Evolutionary conservation across 1,139 yeast species (phyloP).

Genomic region (Taiozyma sp.): DNA sequence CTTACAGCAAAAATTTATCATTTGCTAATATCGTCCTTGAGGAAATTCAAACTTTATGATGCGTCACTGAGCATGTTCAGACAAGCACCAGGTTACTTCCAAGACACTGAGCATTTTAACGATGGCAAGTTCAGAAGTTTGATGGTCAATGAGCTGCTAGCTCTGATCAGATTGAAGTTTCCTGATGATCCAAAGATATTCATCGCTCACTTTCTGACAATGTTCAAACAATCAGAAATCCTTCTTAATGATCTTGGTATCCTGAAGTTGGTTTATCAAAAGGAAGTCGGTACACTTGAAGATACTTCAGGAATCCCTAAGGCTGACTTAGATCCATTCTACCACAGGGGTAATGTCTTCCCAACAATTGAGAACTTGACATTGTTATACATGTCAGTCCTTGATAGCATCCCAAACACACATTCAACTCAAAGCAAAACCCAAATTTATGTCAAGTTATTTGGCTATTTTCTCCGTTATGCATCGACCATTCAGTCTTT

Average conservation of each 20-base stretch:
- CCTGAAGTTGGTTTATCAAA: conserved; percentile 10
- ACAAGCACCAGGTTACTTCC: conserved; percentile 11
- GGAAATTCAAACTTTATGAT: conserved; percentile 16
- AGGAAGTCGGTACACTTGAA: neutral
- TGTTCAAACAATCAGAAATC: conserved; percentile 10
- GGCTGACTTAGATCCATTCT: conserved; percentile 15
- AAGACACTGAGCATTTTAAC: neutral
- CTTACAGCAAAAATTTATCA: conserved; percentile 13
- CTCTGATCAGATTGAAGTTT: conserved; percentile 15
- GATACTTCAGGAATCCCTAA: conserved; percentile 2
- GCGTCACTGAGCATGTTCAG: conserved; percentile 13
- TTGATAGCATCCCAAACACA: conserved; percentile 8
- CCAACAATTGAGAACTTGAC: conserved; percentile 15
- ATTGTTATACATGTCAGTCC: conserved; percentile 13
- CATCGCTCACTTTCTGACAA: conserved; percentile 17
- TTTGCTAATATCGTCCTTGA: conserved; percentile 12
- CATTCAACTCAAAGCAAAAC: conserved; percentile 3
- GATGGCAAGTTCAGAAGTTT: conserved; percentile 3
- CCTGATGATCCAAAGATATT: conserved; percentile 15
- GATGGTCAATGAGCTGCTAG: conserved; percentile 13
- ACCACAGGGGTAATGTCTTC: neutral
- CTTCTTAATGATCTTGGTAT: conserved; percentile 16
- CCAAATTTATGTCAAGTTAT: conserved; percentile 3
- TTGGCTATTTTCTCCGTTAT: conserved; percentile 5
- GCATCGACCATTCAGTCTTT: neutral